Evolutionary conservation across 2,329 filamentous ascomycete genomes (phyloP), one percentile per base, ranked within the genome.

Genomic region (Xylaria sp.): DNA sequence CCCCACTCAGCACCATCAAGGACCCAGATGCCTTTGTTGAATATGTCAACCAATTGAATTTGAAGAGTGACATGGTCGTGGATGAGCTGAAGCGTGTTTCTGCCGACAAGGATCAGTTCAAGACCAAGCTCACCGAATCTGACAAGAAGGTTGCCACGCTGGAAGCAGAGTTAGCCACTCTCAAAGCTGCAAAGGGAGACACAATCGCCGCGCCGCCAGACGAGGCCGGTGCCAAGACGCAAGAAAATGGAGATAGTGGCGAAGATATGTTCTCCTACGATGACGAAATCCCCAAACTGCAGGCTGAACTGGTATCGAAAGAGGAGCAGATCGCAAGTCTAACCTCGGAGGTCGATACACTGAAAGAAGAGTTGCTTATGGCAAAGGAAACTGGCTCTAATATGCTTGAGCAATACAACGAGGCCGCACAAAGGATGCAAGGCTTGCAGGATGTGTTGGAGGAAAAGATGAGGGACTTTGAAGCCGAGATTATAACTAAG

Each of bases 241-340:
- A 7, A 68, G 72, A 54, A 23, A 63, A 70, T 23, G 64, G 28
- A 13, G 54, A 25, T 83, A 83, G 3, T 85, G 80, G 70, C 32
- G 92, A 94, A 72, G 93, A 97, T 58, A 92, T 98, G 81, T 98
- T 98, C 81, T 97, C 94, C 0, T 97, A 94, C 75, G 94, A 98
- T 68, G 91, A 91, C 60, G 95, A 98, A 80, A 85, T 97, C 15
- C 92, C 93, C 2, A 89, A 92, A 63, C 82, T 97, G n/a, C 91
- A 97, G 76, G 86, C 88, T 1, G 91, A 96, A 73, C 80, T 96
- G 3, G 86, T 90, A 61, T 87, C 90, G 66, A 92, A 92, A 75
- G 84, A 90, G 12, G 87, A 88, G 51, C 90, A 95, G 79, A 89
- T 96, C 46, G 87, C 89, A 62, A 87, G 85, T 55, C 87, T 98